Base-by-base conservation (phyloP, 352 stramenopile species). In the Globisporangium carolinianum region DNA sequence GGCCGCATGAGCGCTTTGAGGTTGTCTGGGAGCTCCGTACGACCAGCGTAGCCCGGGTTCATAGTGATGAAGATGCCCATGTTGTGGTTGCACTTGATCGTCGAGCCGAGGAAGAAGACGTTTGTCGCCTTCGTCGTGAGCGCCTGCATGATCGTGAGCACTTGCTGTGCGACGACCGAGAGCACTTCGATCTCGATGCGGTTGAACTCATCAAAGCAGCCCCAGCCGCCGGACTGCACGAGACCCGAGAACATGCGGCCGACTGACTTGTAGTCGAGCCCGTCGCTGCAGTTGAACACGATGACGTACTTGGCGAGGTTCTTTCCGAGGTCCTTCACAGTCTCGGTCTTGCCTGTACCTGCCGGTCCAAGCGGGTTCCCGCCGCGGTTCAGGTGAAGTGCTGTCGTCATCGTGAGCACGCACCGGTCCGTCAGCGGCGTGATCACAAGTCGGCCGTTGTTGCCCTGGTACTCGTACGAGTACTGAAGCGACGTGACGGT, bases 201-300 rank as follows among this genome's bases (percentile, higher is more conserved):
- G 58, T 98, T 98, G 65, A 98, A 98, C 63, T 98, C 92, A 69
- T 98, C 92, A 49, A 98, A 98, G 61, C 92, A 98, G 6, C 89
- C 91, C 92, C 92, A 98, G 36, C 83, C 89, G 12, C 92, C 92
- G 15, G 86, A 95, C 58, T 98, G 91, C 10, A 97, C 91, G 8
- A 98, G 74, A 3, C 92, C 92, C 8, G 83, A 87, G 67, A 98
- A 98, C 72, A 98, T 98, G 32, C 90, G 78, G 0, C 87, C 92
- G 14, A 98, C 88, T 0, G 82, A 94, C 60, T 98, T 97, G 73
- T 98, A 98, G 62, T 98, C 91, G 53, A 98, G 73, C 1, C 91
- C 90, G 58, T 98, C 92, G 57, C 83, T 96, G 62, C 92, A 98
- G 63, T 98, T 98, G 77, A 97, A 97, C 3, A 98, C 92, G 17